phyloP scores from a whole-genome alignment of 176 grass and related monocot genomes.

The Rhynchospora breviuscula region DNA sequence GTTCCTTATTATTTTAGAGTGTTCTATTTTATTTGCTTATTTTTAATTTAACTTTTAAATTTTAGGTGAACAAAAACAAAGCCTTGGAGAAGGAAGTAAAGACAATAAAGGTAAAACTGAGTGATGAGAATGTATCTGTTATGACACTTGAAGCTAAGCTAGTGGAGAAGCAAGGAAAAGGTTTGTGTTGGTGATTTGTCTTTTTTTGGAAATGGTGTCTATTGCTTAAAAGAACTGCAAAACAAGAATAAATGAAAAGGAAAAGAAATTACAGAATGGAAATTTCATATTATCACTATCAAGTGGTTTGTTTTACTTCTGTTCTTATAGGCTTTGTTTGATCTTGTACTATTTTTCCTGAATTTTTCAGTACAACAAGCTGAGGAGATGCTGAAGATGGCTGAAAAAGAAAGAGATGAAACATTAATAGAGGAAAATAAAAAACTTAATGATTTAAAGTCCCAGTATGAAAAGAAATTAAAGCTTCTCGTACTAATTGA shows the following conservation, averaged over 20 bases:
- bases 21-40: neutral
- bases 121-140: conserved; percentile 37
- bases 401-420: conserved; percentile 53
- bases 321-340: neutral
- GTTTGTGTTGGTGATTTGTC: conserved; percentile 27
- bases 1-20: neutral
- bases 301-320: neutral
- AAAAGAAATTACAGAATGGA: neutral
- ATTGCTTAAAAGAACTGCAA: neutral
- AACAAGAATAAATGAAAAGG: neutral
- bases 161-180: conserved; percentile 68
- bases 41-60: neutral
- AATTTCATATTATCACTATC: conserved; percentile 4
- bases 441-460: conserved; percentile 40
- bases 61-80: conserved; percentile 61
- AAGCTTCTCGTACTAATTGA: conserved; percentile 42
- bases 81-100: conserved; percentile 78
- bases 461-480: conserved; percentile 55
- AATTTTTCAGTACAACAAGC: conserved; percentile 35
- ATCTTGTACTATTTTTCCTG: neutral
- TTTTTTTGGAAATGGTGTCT: neutral
- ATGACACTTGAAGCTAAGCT: conserved; percentile 39
- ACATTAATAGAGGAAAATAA: conserved; percentile 41
- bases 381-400: conserved; percentile 37
- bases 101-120: conserved; percentile 52